Percentiles rank a stretch among this genome's conserved stretches.
phyloP scores from a whole-genome alignment of 2,329 filamentous ascomycete genomes.

The Pseudohalonectria lignicola region DNA sequence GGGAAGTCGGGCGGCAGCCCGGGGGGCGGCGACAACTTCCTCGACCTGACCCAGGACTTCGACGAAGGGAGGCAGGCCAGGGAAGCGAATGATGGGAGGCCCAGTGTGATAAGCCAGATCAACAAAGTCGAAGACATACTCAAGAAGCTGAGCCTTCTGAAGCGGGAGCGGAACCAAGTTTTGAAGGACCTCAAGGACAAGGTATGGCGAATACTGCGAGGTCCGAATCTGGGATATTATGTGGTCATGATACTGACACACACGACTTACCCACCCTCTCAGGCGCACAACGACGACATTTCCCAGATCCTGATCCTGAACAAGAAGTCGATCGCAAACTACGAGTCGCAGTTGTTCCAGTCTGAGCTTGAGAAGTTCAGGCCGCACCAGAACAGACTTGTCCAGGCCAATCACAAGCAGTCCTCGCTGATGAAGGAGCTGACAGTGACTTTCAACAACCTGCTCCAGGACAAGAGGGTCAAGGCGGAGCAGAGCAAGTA shows the following conservation, averaged over 20 bases:
- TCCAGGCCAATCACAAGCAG: slow-evolving; percentile 95
- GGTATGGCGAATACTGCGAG: too few species aligned
- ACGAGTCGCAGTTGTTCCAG: slow-evolving; percentile 87
- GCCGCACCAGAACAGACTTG: slow-evolving; percentile 78
- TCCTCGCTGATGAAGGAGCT: slow-evolving; percentile 90
- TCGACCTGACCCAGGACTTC: slow-evolving; percentile 85
- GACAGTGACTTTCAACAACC: slow-evolving; percentile 71
- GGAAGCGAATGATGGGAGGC: slow-evolving; percentile 65
- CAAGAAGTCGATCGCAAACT: slow-evolving; percentile 90
- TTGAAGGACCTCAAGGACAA: slow-evolving; percentile 97
- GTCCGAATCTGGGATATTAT: too few species aligned
- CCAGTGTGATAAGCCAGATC: slow-evolving; percentile 84
- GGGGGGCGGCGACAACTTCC: slow-evolving; percentile 51
- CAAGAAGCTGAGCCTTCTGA: slow-evolving; percentile 84
- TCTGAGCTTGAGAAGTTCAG: slow-evolving; percentile 96
- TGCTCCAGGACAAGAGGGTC: slow-evolving; percentile 90
- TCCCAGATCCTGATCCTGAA: slow-evolving; percentile 95
- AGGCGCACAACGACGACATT: slow-evolving; percentile 95
- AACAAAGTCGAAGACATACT: slow-evolving; percentile 78
- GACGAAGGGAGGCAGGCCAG: slow-evolving; percentile 65
- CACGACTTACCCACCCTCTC: too few species aligned
- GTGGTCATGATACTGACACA: too few species aligned
- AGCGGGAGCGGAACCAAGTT: slow-evolving; percentile 82
- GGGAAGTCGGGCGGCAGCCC: slow-evolving; percentile 53
- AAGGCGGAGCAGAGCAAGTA: slow-evolving; percentile 92